phyloP scores from a whole-genome alignment of 331 rosid species.

The Stylosanthes scabra region DNA sequence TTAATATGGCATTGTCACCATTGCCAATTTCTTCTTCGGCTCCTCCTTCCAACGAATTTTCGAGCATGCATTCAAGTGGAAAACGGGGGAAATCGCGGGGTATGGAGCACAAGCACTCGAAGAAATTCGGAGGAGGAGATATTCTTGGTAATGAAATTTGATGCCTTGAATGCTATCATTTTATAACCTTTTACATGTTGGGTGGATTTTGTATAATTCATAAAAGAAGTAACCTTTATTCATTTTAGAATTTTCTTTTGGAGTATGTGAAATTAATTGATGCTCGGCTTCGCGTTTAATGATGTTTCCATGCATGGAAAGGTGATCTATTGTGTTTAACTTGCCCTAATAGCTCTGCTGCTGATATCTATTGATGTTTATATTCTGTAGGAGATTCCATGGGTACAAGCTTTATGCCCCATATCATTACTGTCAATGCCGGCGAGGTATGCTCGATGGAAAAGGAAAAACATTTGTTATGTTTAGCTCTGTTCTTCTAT shows the following conservation, averaged over 20 bases:
- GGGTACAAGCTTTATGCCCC: conserved; percentile 71
- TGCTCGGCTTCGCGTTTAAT: conserved; percentile 16
- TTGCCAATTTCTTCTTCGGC: conserved; percentile 76
- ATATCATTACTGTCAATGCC: conserved; percentile 61
- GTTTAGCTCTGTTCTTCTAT: conserved; percentile 4
- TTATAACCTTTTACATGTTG: conserved; percentile 2
- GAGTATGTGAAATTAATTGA: neutral
- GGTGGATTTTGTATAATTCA: conserved; percentile 6
- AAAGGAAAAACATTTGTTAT: neutral
- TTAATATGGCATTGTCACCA: conserved; percentile 74
- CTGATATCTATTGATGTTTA: conserved; percentile 26
- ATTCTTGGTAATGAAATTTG: conserved; percentile 51
- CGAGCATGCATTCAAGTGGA: conserved; percentile 19
- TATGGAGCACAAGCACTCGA: conserved; percentile 61
- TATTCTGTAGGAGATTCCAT: conserved; percentile 55
- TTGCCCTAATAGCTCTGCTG: neutral
- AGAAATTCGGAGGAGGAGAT: conserved; percentile 59
- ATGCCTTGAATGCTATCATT: neutral
- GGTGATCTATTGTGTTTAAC: neutral
- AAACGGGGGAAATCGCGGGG: conserved; percentile 62
- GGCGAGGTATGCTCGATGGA: conserved; percentile 66
- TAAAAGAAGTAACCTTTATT: neutral
- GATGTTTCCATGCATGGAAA: conserved; percentile 29
- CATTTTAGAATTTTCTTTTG: neutral
- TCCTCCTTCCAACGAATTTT: conserved; percentile 52